Base-by-base conservation (phyloP, 495 filamentous ascomycete genomes). In the Polyplosphaeria fusca region DNA sequence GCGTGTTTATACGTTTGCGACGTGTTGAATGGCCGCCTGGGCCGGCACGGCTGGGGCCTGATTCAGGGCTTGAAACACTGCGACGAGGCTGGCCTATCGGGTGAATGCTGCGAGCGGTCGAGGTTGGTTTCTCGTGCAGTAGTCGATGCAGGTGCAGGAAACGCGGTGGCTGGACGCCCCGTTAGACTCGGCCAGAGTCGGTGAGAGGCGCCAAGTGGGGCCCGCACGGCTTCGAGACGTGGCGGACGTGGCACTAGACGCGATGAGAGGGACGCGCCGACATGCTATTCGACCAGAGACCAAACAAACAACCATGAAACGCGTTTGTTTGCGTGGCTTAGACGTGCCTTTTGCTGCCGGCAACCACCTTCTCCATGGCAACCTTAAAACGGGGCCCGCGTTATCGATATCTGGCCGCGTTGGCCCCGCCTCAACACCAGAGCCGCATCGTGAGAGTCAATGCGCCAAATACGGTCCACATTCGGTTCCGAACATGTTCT, bases 51-150 rank as follows among this genome's bases (percentile, higher is more conserved):
- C 50, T 43, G 61, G 48, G 16, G 55, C 55, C 54, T 60, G 46
- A 27, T 28, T 20, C 52, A 24, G 51, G 57, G 50, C 47, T 53
- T 65, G 62, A 65, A 65, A 65, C 62, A 47, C 54, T 48, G 52
- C 47, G 22, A 42, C 1, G 57, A 23, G 4, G 13, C 18, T 30
- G 40, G 62, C 62, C 57, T 48, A 61, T 65, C 46, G 57, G 62
- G 43, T 43, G 62, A 41, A 51, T 52, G 46, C 12, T 43, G 3
- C 4, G 19, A 1, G 9, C n/a, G 37, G 32, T 40, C 9, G 12
- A 27, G 18, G 51, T 35, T 5, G 12, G 20, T 37, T 49, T 55
- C 50, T 58, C 46, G 41, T 60, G 56, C 61, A 63, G 48, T 54
- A 58, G 55, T 32, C 40, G 25, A 48, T 65, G 62, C 62, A 57